Evolutionary conservation across 2,329 filamentous ascomycete species (phyloP).

Genomic region (Colletotrichum sp.): DNA sequence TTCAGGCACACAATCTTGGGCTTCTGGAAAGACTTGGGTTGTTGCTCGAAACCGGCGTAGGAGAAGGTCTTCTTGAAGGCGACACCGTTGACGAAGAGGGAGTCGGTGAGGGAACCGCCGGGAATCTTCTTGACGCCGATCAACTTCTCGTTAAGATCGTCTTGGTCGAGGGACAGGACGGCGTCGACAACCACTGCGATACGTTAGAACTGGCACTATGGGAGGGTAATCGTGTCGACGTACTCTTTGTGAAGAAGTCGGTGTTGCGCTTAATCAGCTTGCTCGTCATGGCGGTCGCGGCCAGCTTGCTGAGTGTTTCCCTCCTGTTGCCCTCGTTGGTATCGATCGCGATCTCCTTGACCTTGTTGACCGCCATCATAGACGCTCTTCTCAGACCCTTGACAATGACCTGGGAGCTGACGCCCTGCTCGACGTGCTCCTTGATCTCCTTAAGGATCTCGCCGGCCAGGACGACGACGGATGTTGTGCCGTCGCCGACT

Average conservation of each 20-base stretch:
- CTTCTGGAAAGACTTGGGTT: conserved; percentile 92
- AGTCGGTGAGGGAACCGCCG: conserved; percentile 93
- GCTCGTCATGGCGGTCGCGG: conserved; percentile 97
- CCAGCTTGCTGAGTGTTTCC: conserved; percentile 88
- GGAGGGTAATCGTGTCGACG: conserved; percentile 29
- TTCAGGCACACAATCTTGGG: conserved; percentile 98
- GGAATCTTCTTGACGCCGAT: conserved; percentile 99
- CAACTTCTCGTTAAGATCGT: conserved; percentile 95
- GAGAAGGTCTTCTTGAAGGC: conserved; percentile 99
- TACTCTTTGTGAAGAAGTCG: conserved; percentile 96
- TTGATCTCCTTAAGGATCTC: conserved; percentile 97
- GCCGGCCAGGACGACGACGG: conserved; percentile 95
- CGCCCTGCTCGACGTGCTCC: conserved; percentile 94
- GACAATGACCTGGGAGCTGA: conserved; percentile 97
- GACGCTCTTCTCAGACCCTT: conserved; percentile 92
- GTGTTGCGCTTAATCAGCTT: conserved; percentile 99
- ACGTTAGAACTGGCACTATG: background rate
- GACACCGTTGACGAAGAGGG: conserved; percentile 95
- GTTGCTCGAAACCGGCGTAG: conserved; percentile 98
- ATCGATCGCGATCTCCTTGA: conserved; percentile 94
- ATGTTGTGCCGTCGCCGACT: conserved; percentile 97
- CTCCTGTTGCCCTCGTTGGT: conserved; percentile 82
- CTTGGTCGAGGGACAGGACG: conserved; percentile 92
- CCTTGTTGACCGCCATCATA: conserved; percentile 94
- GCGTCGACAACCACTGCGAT: conserved; percentile 92